Percentiles rank a stretch among this genome's conserved stretches.
Evolutionary conservation across 192 early-diverging fungal species (phyloP).

Genomic region (Backusella luteola): DNA sequence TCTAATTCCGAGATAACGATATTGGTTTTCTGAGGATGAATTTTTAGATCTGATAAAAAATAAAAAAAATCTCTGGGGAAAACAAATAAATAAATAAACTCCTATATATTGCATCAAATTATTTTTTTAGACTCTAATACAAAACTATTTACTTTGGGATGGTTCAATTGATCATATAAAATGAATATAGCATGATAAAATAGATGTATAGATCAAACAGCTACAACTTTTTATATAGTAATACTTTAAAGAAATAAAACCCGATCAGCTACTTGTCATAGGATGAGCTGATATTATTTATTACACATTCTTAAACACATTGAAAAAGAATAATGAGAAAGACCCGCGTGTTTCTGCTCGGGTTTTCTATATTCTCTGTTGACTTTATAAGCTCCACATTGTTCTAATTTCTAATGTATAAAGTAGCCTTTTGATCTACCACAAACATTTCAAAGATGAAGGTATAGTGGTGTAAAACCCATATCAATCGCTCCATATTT

Average conservation of each 20-base stretch:
- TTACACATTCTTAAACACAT: background rate
- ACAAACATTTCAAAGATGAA: background rate
- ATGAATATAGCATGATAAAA: background rate
- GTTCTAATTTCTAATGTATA: background rate
- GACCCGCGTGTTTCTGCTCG: background rate
- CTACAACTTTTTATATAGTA: background rate
- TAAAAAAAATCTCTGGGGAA: background rate
- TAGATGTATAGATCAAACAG: background rate
- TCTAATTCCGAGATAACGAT: conserved; percentile 2
- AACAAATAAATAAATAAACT: background rate
- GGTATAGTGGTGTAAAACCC: background rate
- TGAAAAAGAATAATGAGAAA: conserved; percentile 1
- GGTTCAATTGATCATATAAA: background rate
- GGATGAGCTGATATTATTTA: conserved; percentile 1
- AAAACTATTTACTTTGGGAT: background rate
- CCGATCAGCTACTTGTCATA: background rate
- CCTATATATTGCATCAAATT: background rate
- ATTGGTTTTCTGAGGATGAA: background rate
- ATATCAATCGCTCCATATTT: background rate
- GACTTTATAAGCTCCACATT: background rate
- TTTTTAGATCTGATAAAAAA: conserved; percentile 6
- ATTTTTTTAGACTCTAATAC: background rate
- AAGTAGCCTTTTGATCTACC: background rate
- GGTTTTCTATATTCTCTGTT: background rate
- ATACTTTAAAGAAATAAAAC: background rate